These are phyloP conservation scores for Phialophora macrospora DNA, from an alignment of 2,329 filamentous ascomycete genomes.

Conservation along the genomic window DNA sequence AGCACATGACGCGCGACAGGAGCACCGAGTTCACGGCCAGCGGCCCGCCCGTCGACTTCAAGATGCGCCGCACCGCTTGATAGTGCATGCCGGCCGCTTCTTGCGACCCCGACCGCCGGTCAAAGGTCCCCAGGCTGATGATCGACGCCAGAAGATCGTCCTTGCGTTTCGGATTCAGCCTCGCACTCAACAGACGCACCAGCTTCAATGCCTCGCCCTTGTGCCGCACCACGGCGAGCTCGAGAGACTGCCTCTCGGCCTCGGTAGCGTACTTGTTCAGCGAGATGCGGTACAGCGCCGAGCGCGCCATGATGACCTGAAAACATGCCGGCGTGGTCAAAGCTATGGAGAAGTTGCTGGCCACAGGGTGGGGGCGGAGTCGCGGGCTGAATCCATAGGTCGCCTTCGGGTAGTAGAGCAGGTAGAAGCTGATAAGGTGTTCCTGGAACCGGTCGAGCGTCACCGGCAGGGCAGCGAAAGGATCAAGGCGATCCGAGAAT, in stretches of 20 bases:
- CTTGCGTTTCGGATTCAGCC: conserved; percentile 25
- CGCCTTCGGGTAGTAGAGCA: conserved; percentile 34
- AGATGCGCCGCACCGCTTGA: conserved; percentile 25
- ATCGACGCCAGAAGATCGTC: conserved; percentile 34
- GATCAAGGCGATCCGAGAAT: conserved; percentile 34
- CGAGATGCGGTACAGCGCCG: conserved; percentile 33
- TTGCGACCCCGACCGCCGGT: conserved; percentile 27
- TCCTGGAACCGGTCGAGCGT: conserved; percentile 34
- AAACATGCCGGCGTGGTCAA: conserved; percentile 36
- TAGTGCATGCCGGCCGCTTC: conserved; percentile 32
- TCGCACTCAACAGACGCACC: conserved; percentile 25
- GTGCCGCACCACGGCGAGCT: conserved; percentile 32
- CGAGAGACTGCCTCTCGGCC: conserved; percentile 26
- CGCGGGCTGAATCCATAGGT: conserved; percentile 37
- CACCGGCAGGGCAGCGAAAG: conserved; percentile 33
- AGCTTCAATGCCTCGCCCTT: conserved; percentile 33
- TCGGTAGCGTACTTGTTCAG: conserved; percentile 35
- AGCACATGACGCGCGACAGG: conserved; percentile 33
- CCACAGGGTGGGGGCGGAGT: conserved; percentile 34
- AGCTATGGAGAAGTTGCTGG: conserved; percentile 37
- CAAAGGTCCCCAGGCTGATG: conserved; percentile 34
- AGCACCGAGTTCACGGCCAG: conserved; percentile 30
- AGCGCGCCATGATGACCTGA: conserved; percentile 35
- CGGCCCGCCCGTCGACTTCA: conserved; percentile 33
- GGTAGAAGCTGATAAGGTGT: conserved; percentile 34